These are phyloP conservation scores for Rhynchosporium agropyri DNA, from an alignment of 2,329 filamentous ascomycete species.

Conservation along the genomic window DNA sequence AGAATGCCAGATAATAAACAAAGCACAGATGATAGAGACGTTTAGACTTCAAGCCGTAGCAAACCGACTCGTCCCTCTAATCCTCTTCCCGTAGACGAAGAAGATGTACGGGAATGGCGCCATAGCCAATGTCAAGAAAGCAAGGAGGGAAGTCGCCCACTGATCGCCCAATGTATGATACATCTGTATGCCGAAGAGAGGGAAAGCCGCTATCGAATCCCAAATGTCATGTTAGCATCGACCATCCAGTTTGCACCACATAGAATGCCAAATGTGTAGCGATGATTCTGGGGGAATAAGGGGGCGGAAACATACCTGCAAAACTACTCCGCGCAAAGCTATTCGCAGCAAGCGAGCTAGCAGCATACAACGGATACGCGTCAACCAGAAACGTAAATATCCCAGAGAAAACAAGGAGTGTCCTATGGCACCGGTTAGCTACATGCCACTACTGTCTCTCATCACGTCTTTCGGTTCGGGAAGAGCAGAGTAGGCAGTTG, in stretches of 20 bases:
- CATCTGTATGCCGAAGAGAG: slow-evolving; percentile 74
- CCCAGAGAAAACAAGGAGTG: slow-evolving; percentile 77
- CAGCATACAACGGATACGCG: slow-evolving; percentile 75
- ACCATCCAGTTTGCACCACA: too few relatives aligned
- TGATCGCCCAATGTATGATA: slow-evolving; percentile 69
- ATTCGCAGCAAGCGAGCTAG: slow-evolving; percentile 80
- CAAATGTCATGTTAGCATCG: slow-evolving; percentile 20
- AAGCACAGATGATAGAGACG: too few relatives aligned
- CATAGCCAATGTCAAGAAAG: slow-evolving; percentile 63
- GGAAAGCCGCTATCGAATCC: slow-evolving; percentile 64
- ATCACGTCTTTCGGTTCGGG: too few relatives aligned
- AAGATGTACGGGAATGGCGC: slow-evolving; percentile 67
- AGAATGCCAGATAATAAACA: neutral
- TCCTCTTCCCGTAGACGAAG: slow-evolving; percentile 60
- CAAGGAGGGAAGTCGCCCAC: slow-evolving; percentile 67
- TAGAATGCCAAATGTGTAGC: too few relatives aligned
- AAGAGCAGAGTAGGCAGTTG: neutral
- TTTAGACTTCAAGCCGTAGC: slow-evolving; percentile 41
- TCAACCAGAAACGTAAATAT: slow-evolving; percentile 84
- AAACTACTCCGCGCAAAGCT: slow-evolving; percentile 78
- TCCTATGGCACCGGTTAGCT: slow-evolving; percentile 52
- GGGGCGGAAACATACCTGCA: slow-evolving; percentile 49
- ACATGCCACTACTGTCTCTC: slow-evolving; percentile 23
- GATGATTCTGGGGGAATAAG: neutral
- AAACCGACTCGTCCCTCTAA: slow-evolving; percentile 58